phyloP scores from a whole-genome alignment of 106 monocot species.

The Ottelia alismoides region DNA sequence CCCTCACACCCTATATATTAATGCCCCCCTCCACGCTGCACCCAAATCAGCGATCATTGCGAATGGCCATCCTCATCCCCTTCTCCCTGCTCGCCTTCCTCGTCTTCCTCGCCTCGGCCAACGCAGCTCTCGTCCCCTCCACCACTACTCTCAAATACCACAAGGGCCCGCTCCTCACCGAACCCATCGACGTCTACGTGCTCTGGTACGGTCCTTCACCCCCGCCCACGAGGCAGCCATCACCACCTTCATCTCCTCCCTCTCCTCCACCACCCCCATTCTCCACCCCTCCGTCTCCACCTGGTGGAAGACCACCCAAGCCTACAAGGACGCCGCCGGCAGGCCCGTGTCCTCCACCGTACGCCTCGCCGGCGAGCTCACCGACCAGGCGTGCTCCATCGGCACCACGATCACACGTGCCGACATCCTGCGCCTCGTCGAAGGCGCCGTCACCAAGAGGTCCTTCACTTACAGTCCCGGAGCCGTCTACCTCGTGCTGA shows the following conservation, averaged over 20 bases:
- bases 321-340: slow-evolving; percentile 14
- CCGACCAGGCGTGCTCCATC: no score
- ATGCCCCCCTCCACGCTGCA: no score
- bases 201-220: slow-evolving; percentile 28
- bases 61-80: no score
- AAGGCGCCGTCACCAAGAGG: background rate
- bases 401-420: slow-evolving; percentile 1
- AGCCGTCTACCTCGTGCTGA: background rate
- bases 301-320: slow-evolving; percentile 23
- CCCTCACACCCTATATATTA: no score
- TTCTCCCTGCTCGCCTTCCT: no score
- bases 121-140: no score
- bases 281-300: slow-evolving; percentile 15
- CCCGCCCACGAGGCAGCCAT: slow-evolving; percentile 30
- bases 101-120: no score
- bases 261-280: background rate
- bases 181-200: slow-evolving; percentile 7
- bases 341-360: background rate
- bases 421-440: slow-evolving; percentile 1
- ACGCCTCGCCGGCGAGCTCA: background rate
- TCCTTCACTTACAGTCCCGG: background rate
- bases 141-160: no score
- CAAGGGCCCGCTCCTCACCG: slow-evolving; percentile 13
- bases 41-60: no score
- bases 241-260: slow-evolving; percentile 25